These are phyloP conservation scores for Geum urbanum DNA, from an alignment of 306 rosid genomes.

Conservation along the genomic window DNA sequence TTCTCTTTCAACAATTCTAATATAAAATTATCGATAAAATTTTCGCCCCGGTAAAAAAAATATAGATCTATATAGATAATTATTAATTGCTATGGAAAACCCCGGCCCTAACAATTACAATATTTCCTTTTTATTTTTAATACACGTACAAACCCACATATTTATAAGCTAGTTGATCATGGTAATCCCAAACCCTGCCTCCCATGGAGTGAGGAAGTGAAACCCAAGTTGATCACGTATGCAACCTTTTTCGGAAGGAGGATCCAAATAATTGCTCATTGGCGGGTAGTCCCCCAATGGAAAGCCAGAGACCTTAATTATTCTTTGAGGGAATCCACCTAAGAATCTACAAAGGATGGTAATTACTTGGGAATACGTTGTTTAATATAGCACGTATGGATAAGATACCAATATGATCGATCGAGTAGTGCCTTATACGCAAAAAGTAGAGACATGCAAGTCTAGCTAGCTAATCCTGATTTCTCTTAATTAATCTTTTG, in stretches of 20 bases:
- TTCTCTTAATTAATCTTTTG: neutral
- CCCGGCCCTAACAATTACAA: neutral
- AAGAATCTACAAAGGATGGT: neutral
- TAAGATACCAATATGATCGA: neutral
- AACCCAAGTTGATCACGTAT: constrained; percentile 4
- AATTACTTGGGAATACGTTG: neutral
- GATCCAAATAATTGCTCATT: constrained; percentile 3
- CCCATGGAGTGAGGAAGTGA: constrained; percentile 18
- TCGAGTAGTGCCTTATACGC: neutral
- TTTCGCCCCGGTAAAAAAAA: no score
- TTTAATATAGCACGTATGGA: constrained; percentile 3
- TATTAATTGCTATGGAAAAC: neutral
- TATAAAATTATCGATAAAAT: no score
- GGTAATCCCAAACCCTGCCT: neutral
- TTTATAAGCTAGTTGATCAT: neutral
- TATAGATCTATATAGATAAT: no score
- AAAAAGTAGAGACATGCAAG: neutral
- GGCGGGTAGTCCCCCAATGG: neutral
- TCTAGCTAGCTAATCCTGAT: neutral
- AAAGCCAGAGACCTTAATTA: neutral
- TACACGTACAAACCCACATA: neutral
- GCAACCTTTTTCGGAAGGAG: neutral
- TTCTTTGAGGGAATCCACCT: constrained; percentile 14
- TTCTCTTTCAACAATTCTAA: no score
- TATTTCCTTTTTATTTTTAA: neutral